Evolutionary conservation across 2,329 filamentous ascomycete species (phyloP), one percentile per base, ranked within the genome.

Genomic region (Volutella citrinella): DNA sequence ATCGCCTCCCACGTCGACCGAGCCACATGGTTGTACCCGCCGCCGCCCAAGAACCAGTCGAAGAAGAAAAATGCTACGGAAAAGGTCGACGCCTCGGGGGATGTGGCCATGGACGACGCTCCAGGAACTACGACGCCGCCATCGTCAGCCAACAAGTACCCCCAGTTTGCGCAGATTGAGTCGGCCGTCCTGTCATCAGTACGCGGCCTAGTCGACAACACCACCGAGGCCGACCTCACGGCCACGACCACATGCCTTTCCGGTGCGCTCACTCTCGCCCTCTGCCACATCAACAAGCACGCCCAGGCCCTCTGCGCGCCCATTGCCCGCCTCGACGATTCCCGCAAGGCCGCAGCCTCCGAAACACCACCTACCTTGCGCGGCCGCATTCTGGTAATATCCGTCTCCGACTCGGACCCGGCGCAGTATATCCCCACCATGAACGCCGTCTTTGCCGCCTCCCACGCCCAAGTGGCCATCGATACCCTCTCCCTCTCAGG

Each of bases 401-500:
- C 87, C 29, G 89, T 96, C 5, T 95, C 87, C 28, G 88, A 88
- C 55, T 74, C 76, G 25, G 86, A 91, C 52, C 78, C 95, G 0
- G 81, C 89, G 6, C 85, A 97, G 62, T 98, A 98, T 67, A 98
- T 98, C 36, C 85, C 91, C 1, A 93, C 95, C 49, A 98, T 98
- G 93, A 98, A 98, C 66, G 80, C 84, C 52, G 95, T 97, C 42
- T 98, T 98, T 63, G 93, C 93, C 4, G 93, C 91, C 39, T 87
- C 95, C 54, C 82, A 91, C 45, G 76, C 89, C 35, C 79, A 80
- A 50, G 88, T 98, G 45, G 87, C 90, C 16, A 89, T 98, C 52
- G 93, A 98, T 60, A 91, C 95, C 20, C 76, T 95, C 41, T 85
- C 94, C 47, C 72, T 98, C 10, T 80, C 84, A 25, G 88, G 87